Percentiles rank a stretch among this genome's conserved stretches.
Conservation (phyloP, 2,329 filamentous ascomycete genomes). For the Aspergillus japonicus region DNA sequence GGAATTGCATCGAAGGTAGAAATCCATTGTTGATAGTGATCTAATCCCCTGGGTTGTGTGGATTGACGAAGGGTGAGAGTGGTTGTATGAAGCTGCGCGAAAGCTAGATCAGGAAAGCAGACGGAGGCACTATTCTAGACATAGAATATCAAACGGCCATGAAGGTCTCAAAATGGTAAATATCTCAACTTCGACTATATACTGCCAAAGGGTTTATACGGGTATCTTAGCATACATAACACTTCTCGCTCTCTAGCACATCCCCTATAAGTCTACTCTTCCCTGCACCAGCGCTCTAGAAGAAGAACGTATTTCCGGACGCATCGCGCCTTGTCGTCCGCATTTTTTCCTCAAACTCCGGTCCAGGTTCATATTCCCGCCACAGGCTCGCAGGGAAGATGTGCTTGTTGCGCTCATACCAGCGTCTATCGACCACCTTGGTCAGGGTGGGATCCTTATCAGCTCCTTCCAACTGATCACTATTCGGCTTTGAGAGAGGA, state of each 20-base stretch:
- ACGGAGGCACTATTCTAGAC: background rate
- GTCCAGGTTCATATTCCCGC: constrained; percentile 90
- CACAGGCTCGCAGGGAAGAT: constrained; percentile 95
- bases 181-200: background rate
- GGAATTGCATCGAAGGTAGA: constrained; percentile 73
- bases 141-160: background rate
- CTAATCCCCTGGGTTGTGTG: background rate
- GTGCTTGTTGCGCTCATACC: constrained; percentile 98
- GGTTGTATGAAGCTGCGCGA: background rate
- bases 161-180: background rate
- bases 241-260: constrained; percentile 6
- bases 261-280: constrained; percentile 7
- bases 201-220: constrained; percentile 6
- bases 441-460: constrained; percentile 76
- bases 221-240: constrained; percentile 20
- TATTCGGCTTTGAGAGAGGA: constrained; percentile 46
- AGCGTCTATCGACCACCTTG: constrained; percentile 91
- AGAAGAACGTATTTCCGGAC: constrained; percentile 92
- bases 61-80: background rate
- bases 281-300: constrained; percentile 37
- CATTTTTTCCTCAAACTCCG: constrained; percentile 66
- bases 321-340: constrained; percentile 74
- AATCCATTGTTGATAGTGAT: constrained; percentile 60
- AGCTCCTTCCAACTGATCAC: constrained; percentile 68
- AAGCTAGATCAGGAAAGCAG: background rate